Percentiles rank a stretch among this genome's conserved stretches.
These are phyloP conservation scores for Meyerozyma carpophila DNA, from an alignment of 1,139 yeast species.

Conservation along the genomic window DNA sequence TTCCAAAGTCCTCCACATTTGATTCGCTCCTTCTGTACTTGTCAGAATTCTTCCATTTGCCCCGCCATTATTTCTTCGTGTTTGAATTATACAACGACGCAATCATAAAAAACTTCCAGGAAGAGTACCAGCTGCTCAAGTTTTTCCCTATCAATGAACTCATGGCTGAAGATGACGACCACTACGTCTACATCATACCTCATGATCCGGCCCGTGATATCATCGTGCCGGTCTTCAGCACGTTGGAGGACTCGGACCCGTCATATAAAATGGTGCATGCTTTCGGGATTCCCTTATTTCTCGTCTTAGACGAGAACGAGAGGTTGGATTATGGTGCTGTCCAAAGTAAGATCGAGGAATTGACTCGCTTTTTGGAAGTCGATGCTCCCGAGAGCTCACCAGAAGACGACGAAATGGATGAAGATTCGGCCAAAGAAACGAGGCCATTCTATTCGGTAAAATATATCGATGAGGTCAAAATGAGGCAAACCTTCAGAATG, in stretches of 20 bases:
- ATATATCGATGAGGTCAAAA: not conserved
- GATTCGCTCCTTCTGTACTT: slow-evolving; percentile 61
- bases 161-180: slow-evolving; percentile 57
- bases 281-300: slow-evolving; percentile 75
- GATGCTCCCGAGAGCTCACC: not conserved
- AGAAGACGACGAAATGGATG: slow-evolving; percentile 6
- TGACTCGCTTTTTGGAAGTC: slow-evolving; percentile 13
- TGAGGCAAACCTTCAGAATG: not conserved
- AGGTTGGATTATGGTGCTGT: slow-evolving; percentile 48
- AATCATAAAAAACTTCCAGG: slow-evolving; percentile 67
- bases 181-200: slow-evolving; percentile 66
- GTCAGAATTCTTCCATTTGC: slow-evolving; percentile 44
- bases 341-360: slow-evolving; percentile 49
- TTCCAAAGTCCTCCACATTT: slow-evolving; percentile 61
- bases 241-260: slow-evolving; percentile 38
- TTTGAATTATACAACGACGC: slow-evolving; percentile 69
- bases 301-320: slow-evolving; percentile 46
- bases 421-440: slow-evolving; percentile 10
- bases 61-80: slow-evolving; percentile 44
- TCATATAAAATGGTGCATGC: slow-evolving; percentile 31
- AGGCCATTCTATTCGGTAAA: not conserved
- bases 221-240: slow-evolving; percentile 66
- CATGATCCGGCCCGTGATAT: slow-evolving; percentile 38
- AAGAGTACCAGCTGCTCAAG: slow-evolving; percentile 50
- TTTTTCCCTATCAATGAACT: slow-evolving; percentile 68